A percentile compares a stretch with the other conserved stretches of the same genome.
Conservation (phyloP, 164 flowering plant species). For the Cinnamomum chago region DNA sequence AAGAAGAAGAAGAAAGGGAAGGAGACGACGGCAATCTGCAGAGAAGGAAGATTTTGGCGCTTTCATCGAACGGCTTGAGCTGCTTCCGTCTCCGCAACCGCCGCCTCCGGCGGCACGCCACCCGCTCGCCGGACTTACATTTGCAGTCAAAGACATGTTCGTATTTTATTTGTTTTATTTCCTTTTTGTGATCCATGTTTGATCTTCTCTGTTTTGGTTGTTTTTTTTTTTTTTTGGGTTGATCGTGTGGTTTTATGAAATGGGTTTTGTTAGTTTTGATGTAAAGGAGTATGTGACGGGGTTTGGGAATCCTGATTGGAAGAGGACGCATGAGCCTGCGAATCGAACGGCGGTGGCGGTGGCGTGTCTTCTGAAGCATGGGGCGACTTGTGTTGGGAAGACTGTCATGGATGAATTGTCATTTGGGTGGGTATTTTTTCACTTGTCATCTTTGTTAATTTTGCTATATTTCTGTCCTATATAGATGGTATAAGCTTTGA, state of each 20-base stretch:
- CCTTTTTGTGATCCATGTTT: too few relatives aligned
- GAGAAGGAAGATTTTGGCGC: slow-evolving; percentile 70
- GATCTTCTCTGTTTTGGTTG: not conserved
- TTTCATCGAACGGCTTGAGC: slow-evolving; percentile 62
- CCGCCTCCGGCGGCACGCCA: slow-evolving; percentile 85
- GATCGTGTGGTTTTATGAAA: not conserved
- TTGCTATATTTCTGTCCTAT: not conserved
- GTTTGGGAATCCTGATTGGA: slow-evolving; percentile 85
- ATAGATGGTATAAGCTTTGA: too few relatives aligned
- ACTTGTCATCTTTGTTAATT: not conserved
- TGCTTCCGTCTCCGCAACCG: slow-evolving; percentile 76
- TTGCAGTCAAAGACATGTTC: slow-evolving; percentile 79
- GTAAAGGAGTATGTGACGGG: slow-evolving; percentile 79
- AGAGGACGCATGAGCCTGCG: slow-evolving; percentile 67
- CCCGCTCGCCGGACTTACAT: slow-evolving; percentile 59
- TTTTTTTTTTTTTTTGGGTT: not conserved
- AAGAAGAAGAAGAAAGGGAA: slow-evolving; percentile 24
- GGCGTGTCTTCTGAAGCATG: slow-evolving; percentile 60
- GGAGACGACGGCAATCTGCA: not conserved
- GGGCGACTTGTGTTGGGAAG: slow-evolving; percentile 90
- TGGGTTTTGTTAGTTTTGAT: slow-evolving; percentile 44
- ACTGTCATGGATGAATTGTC: slow-evolving; percentile 86
- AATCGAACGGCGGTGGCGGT: slow-evolving; percentile 63
- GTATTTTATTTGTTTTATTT: slow-evolving; percentile 9
- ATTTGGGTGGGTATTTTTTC: slow-evolving; percentile 50